These are phyloP conservation scores for Ascochyta koolunga DNA, from an alignment of 2,329 filamentous ascomycete species.

Conservation along the genomic window DNA sequence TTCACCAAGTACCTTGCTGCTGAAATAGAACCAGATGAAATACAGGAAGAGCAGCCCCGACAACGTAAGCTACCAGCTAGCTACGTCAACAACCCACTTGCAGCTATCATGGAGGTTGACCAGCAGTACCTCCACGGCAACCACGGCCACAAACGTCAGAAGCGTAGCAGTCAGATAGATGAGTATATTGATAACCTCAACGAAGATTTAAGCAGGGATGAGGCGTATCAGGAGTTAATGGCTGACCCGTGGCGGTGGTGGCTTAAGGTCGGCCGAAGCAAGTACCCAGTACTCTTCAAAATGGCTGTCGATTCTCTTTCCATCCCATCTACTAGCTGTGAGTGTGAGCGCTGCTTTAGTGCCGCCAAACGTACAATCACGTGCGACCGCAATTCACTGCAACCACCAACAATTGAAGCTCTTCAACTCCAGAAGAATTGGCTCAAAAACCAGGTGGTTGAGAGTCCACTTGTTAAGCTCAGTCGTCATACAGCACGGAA, in stretches of 20 bases:
- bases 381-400: slow-evolving; percentile 2
- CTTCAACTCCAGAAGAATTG: slow-evolving; percentile 6
- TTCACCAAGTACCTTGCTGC: not conserved
- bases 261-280: slow-evolving; percentile 1
- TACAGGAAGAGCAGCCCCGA: not conserved
- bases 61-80: not conserved
- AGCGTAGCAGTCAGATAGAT: not conserved
- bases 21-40: not conserved
- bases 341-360: no score
- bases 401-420: not conserved
- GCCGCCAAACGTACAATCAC: slow-evolving; percentile 12
- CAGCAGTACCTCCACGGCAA: not conserved
- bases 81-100: not conserved
- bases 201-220: not conserved
- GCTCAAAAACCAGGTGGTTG: not conserved
- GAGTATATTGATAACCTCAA: not conserved
- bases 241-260: slow-evolving; percentile 4
- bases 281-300: slow-evolving; percentile 15
- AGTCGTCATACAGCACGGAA: no score
- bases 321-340: slow-evolving; percentile 10
- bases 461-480: no score
- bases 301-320: slow-evolving; percentile 15
- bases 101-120: not conserved
- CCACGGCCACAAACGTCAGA: not conserved
- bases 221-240: not conserved